Evolutionary conservation across 1,139 yeast species (phyloP).

Genomic region (Magnusiomyces sp.): DNA sequence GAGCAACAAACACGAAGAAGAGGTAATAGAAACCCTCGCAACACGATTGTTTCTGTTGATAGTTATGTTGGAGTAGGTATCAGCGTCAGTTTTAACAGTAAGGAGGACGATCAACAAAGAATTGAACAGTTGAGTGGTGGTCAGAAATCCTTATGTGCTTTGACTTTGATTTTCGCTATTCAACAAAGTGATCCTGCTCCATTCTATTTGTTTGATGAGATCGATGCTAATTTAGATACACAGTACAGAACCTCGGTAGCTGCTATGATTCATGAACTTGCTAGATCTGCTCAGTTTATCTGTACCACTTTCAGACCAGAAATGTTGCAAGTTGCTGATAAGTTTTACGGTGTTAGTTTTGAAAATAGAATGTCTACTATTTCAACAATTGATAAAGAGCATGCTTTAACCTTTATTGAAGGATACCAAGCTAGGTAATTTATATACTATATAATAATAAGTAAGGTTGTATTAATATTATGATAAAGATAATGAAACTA

Average conservation of each 20-base stretch:
- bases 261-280: constrained; percentile 54
- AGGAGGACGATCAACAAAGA: constrained; percentile 75
- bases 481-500: too few relatives aligned
- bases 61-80: constrained; percentile 77
- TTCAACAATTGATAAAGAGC: constrained; percentile 57
- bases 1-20: constrained; percentile 22
- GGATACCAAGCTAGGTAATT: constrained; percentile 25
- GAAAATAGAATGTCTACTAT: constrained; percentile 77
- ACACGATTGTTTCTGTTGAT: constrained; percentile 35
- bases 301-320: constrained; percentile 96
- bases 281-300: constrained; percentile 62
- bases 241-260: constrained; percentile 91
- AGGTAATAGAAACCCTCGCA: constrained; percentile 15
- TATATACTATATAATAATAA: constrained; percentile 3
- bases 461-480: too few relatives aligned
- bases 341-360: constrained; percentile 80
- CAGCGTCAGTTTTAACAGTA: constrained; percentile 83
- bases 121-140: constrained; percentile 95
- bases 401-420: constrained; percentile 75
- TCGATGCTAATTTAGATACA: constrained; percentile 90
- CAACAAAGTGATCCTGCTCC: constrained; percentile 97
- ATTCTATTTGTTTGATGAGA: constrained; percentile 88
- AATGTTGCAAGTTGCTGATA: constrained; percentile 79
- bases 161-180: constrained; percentile 85
- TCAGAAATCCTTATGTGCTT: constrained; percentile 90